A percentile compares a stretch with the other conserved stretches of the same genome.
phyloP scores from a whole-genome alignment of 2,329 filamentous ascomycete genomes.

The Blastomyces percursus region DNA sequence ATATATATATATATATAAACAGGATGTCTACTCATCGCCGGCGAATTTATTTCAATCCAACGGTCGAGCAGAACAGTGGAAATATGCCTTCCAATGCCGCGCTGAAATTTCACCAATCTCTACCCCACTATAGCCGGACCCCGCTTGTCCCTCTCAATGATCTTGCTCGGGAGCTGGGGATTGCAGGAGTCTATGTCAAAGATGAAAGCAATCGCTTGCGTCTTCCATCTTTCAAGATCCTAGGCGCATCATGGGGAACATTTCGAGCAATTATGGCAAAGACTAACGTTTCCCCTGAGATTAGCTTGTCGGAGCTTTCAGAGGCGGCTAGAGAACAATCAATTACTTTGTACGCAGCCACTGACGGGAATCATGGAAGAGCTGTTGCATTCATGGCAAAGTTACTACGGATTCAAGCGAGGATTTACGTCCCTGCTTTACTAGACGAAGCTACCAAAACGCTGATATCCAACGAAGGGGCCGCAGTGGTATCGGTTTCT shows the following conservation, averaged over 20 bases:
- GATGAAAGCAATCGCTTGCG: constrained; percentile 59
- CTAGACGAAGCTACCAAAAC: constrained; percentile 46
- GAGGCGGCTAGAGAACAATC: constrained; percentile 20
- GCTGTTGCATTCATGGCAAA: constrained; percentile 59
- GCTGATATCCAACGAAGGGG: constrained; percentile 53
- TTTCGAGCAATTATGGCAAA: constrained; percentile 45
- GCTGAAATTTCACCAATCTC: constrained; percentile 45
- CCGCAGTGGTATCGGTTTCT: constrained; percentile 44
- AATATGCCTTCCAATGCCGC: not conserved
- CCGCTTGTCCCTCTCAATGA: constrained; percentile 43
- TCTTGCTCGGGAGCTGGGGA: constrained; percentile 47
- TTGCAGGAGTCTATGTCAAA: constrained; percentile 54
- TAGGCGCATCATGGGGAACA: constrained; percentile 65
- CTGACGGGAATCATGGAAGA: constrained; percentile 67
- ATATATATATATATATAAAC: too few relatives aligned
- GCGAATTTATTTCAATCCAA: not conserved
- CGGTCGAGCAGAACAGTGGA: not conserved
- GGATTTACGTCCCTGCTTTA: constrained; percentile 52
- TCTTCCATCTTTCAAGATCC: constrained; percentile 67
- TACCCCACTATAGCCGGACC: constrained; percentile 49
- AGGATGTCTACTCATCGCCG: constrained; percentile 3
- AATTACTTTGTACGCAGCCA: constrained; percentile 50
- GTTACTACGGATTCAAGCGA: constrained; percentile 44
- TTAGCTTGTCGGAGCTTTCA: constrained; percentile 37
- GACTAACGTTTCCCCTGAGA: constrained; percentile 35